Conservation (phyloP, 495 filamentous ascomycete genomes). For the Xylaria curta region DNA sequence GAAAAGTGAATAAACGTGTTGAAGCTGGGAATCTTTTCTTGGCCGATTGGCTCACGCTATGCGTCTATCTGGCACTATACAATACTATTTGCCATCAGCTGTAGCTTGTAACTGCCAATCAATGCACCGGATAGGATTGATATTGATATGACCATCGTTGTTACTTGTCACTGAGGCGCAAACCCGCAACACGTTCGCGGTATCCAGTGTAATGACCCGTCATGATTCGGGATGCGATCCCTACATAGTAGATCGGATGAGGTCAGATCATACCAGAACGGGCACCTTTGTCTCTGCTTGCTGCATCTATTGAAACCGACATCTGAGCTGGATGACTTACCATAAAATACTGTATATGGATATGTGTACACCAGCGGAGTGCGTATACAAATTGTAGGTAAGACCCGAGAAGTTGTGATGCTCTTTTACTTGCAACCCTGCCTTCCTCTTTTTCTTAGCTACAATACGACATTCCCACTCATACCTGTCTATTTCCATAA, state of each 20-base stretch:
- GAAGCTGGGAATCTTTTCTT: constrained; percentile 1
- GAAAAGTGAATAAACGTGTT: background rate
- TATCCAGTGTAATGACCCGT: background rate
- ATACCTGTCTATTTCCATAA: too few species aligned
- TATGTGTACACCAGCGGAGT: constrained; percentile 3
- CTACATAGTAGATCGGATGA: constrained; percentile 15
- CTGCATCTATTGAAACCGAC: constrained; percentile 4
- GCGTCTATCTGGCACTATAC: background rate
- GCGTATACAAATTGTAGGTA: background rate
- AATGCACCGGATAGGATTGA: background rate
- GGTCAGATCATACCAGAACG: constrained; percentile 16
- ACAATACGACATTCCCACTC: too few species aligned
- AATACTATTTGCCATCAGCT: background rate
- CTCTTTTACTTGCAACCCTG: constrained; percentile 13
- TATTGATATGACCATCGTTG: background rate
- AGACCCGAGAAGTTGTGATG: constrained; percentile 20
- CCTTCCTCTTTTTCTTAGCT: constrained; percentile 6
- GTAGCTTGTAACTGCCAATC: background rate
- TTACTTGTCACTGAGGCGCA: background rate
- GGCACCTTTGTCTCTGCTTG: background rate
- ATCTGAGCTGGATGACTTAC: background rate
- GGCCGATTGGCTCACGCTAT: background rate
- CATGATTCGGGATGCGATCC: background rate
- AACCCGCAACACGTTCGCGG: background rate
- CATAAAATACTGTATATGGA: background rate